phyloP scores from a whole-genome alignment of 208 protist species.

The Crithidia expoeki region DNA sequence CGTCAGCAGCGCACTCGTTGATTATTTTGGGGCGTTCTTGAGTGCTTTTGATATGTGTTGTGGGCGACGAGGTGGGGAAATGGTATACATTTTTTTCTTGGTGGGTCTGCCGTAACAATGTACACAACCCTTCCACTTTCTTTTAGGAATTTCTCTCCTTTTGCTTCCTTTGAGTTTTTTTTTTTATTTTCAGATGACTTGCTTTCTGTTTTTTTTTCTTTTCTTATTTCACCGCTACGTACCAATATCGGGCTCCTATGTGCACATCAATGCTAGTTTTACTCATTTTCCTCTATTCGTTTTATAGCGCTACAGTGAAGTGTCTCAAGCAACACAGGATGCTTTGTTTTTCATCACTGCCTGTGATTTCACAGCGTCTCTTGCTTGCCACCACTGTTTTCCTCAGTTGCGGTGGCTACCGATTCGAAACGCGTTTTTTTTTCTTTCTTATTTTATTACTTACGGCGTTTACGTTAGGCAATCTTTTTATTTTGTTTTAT shows the following conservation, averaged over 20 bases:
- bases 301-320: neutral
- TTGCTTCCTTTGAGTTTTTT: conserved; percentile 4
- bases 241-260: neutral
- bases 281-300: neutral
- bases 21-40: too few relatives aligned
- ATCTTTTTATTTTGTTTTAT: neutral
- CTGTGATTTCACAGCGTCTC: neutral
- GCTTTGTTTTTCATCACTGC: too few relatives aligned
- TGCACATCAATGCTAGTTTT: neutral
- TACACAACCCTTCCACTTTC: neutral
- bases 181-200: neutral
- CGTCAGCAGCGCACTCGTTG: too few relatives aligned
- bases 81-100: conserved; percentile 3
- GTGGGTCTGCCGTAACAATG: too few relatives aligned
- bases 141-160: conserved; percentile 12
- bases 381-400: neutral
- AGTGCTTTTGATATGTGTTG: too few relatives aligned
- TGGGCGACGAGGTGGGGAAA: too few relatives aligned
- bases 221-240: neutral
- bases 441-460: neutral
- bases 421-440: neutral
- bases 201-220: neutral
- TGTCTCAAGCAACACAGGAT: too few relatives aligned
- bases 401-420: too few relatives aligned
- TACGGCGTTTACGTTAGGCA: neutral